Evolutionary conservation across 805 yeast genomes (phyloP), one percentile per base, ranked within the genome.

Genomic region (Crinitomyces ghanaensis): DNA sequence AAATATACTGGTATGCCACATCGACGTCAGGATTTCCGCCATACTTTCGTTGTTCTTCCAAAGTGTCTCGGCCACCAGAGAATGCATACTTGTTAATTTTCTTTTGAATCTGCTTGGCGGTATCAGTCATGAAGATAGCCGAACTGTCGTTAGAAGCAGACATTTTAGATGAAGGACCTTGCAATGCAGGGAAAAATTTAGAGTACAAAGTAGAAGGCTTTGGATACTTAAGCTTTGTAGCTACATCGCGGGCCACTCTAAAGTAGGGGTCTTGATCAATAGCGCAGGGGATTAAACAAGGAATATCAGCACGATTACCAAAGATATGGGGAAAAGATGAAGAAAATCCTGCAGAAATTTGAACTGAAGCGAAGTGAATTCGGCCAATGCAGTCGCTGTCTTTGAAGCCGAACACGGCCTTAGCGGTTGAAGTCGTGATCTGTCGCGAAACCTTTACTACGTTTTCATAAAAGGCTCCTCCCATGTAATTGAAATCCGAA

Each of bases 241-340:
- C 96, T 44, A 91, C 98, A 56, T 91, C 98, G 62, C 98, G 72
- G 60, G 95, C 83, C 15, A 91, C 93, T 60, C 98, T 72, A 66
- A 91, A 91, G 60, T 91, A 91, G 19, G 98, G 97, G 59, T 91
- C 98, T 66, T 88, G 98, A 57, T 91, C 98, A 55, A 91, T 91
- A 30, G 98, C 98, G 68, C 98, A 91, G 25, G 98, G 98, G 57
- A 91, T 91, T 57, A 91, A 66, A 60, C 95, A 84, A 41, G 95
- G 97, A 0, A 96, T 84, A 63, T 86, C 91, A 31, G 76, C 65
- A 29, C 93, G 83, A 49, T 77, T 61, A 5, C 83, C 95, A 47
- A 91, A 70, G 16, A 91, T 80, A 43, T 78, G 94, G 2, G 97
- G 98, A 71, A 83, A 91, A 9, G 96, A 82, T 31, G 88, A 81